These are phyloP conservation scores for Porphyrellus cyaneotinctus DNA, from an alignment of 768 basidiomycete species.

Conservation along the genomic window DNA sequence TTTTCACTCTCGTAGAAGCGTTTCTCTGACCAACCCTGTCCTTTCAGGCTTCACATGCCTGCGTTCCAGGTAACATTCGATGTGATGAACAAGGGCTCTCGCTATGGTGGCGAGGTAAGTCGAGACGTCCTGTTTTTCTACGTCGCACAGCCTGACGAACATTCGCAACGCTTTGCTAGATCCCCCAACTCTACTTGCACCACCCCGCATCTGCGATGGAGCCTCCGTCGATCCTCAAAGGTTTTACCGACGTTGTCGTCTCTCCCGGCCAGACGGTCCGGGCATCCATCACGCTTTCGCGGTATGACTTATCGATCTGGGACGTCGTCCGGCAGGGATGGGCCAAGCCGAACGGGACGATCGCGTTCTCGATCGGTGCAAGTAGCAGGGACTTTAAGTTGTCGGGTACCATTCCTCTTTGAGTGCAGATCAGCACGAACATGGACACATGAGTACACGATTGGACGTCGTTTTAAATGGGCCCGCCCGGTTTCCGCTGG, in stretches of 20 bases:
- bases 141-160: not conserved
- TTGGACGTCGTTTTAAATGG: not conserved
- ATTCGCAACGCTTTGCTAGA: constrained; percentile 33
- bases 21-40: not conserved
- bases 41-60: constrained; percentile 58
- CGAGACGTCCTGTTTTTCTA: not conserved
- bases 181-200: constrained; percentile 73
- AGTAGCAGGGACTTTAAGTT: constrained; percentile 64
- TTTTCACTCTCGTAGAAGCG: not conserved
- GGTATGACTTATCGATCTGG: constrained; percentile 75
- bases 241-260: constrained; percentile 60
- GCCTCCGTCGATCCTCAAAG: constrained; percentile 67
- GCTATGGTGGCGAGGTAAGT: constrained; percentile 63
- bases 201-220: constrained; percentile 60
- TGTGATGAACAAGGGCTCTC: constrained; percentile 59
- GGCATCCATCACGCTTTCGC: constrained; percentile 56
- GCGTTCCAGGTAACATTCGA: constrained; percentile 59
- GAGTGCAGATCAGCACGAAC: constrained; percentile 5
- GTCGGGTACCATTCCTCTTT: constrained; percentile 35
- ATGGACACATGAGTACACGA: not conserved
- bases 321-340: constrained; percentile 71
- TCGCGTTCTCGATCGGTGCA: constrained; percentile 60
- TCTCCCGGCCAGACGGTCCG: constrained; percentile 41
- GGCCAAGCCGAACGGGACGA: constrained; percentile 60
- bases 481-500: too few species aligned